A percentile compares a stretch with the other conserved stretches of the same genome.
Conservation (phyloP, 192 early-diverging fungal species). For the Umbelopsis isabellina region DNA sequence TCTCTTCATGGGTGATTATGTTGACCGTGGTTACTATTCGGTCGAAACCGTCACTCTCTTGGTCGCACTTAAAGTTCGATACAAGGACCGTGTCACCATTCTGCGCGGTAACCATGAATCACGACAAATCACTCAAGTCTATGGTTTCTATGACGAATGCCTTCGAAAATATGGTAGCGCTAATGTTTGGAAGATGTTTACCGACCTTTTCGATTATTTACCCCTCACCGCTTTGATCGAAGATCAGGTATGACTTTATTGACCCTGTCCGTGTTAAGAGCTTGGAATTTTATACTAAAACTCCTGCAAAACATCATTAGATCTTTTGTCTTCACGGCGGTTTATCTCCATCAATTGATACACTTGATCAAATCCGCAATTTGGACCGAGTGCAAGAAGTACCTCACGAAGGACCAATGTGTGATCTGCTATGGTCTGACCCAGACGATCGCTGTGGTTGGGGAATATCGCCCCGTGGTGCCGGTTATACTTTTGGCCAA, state of each 20-base stretch:
- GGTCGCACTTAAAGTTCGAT: slow-evolving; percentile 93
- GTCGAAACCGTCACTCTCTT: slow-evolving; percentile 98
- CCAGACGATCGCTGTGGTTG: slow-evolving; percentile 87
- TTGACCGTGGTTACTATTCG: slow-evolving; percentile 97
- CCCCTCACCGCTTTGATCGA: slow-evolving; percentile 96
- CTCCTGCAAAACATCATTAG: slow-evolving; percentile 31
- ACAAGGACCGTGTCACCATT: slow-evolving; percentile 91
- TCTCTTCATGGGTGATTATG: slow-evolving; percentile 99
- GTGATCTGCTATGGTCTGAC: slow-evolving; percentile 87
- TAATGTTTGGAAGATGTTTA: slow-evolving; percentile 98
- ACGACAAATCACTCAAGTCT: slow-evolving; percentile 98
- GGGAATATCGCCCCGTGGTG: slow-evolving; percentile 86
- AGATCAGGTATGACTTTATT: slow-evolving; percentile 61
- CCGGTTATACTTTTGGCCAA: slow-evolving; percentile 88
- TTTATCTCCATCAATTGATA: slow-evolving; percentile 90
- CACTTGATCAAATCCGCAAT: slow-evolving; percentile 95
- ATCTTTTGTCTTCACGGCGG: slow-evolving; percentile 99
- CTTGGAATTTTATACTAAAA: neutral
- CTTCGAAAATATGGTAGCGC: slow-evolving; percentile 97
- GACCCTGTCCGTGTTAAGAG: neutral
- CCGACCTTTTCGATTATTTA: slow-evolving; percentile 97
- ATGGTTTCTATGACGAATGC: slow-evolving; percentile 99
- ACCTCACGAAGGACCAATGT: slow-evolving; percentile 88
- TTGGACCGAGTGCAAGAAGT: slow-evolving; percentile 95
- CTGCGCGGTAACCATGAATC: slow-evolving; percentile 99